Percentiles rank a stretch among this genome's conserved stretches.
Conservation (phyloP, 106 monocot genomes). For the Apostasia ramifera region DNA sequence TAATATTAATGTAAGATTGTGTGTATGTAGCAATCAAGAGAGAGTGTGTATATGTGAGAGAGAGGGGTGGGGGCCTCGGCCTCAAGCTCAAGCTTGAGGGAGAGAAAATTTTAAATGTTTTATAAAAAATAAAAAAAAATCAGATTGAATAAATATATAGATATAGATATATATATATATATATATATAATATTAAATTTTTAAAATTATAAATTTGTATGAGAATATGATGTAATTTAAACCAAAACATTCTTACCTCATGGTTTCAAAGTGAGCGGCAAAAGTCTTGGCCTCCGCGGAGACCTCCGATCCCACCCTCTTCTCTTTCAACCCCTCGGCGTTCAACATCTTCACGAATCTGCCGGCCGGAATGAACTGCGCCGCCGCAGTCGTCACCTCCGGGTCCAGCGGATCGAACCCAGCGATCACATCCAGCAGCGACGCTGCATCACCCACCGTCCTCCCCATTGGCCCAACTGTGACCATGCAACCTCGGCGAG, state of each 20-base stretch:
- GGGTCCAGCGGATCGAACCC: constrained; percentile 53
- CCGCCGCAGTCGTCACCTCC: constrained; percentile 31
- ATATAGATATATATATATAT: no score
- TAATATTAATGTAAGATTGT: no score
- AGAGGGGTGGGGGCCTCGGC: no score
- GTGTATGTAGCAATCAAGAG: no score
- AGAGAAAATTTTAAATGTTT: no score
- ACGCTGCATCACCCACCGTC: constrained; percentile 55
- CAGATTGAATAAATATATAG: neutral
- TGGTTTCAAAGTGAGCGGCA: constrained; percentile 39
- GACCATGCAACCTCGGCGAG: constrained; percentile 49
- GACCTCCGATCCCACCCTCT: constrained; percentile 37
- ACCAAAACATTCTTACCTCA: constrained; percentile 30
- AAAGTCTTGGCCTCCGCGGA: constrained; percentile 20
- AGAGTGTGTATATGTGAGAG: no score
- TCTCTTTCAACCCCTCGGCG: constrained; percentile 41
- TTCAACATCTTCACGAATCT: constrained; percentile 60
- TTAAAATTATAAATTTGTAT: no score
- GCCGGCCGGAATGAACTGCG: constrained; percentile 40
- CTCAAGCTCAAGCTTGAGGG: no score
- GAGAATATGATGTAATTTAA: no score
- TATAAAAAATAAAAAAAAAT: neutral
- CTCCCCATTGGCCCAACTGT: constrained; percentile 59
- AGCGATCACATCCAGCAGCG: constrained; percentile 49
- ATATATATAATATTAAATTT: no score